Base-by-base conservation (phyloP, 1,139 yeast genomes). In the Magnusiomyces ingens region DNA sequence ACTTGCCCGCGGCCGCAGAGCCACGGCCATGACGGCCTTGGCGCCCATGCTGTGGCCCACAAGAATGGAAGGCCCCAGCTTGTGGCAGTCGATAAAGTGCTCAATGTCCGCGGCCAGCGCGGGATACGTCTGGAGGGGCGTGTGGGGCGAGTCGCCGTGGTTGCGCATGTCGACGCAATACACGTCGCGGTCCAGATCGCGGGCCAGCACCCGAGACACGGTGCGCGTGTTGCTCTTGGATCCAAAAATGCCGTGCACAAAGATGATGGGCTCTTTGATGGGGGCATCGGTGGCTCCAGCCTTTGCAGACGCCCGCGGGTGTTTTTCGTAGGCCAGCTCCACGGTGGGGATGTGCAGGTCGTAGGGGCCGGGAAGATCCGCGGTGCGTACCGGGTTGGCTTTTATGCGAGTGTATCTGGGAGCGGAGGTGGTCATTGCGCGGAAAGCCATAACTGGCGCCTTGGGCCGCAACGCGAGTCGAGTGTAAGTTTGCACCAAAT, bases 1-100 rank as follows among this genome's bases (percentile, higher is more conserved):
- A 5, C 17, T 35, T 8, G 26, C 29, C 5, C 12, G n/a, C 0
- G 95, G 95, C 51, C 89, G 75, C 57, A 93, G 73, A 0, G 91
- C 84, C 3, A 87, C 74, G 0, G 93, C 89, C 98, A 93, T 91
- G 2, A 86, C 96, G 0, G 91, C 79, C 65, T 93, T 93, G 10
- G 96, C 98, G 5, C 99, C 99, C 97, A 93, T 90, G 0, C 97
- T 90, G 68, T 91, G 98, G 1, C 99, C 99, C 26, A 93, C 75
- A 21, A 93, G 60, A 18, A 88, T 80, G 0, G 94, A 87, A 43
- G 76, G 71, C 35, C 72, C 71, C 12, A 82, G 58, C 1, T 58
- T 61, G 18, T 80, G 75, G 3, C 76, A 77, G 1, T 64, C 63
- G 15, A 90, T 76, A 66, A 91, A 93, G 37, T 70, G 64, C 63